Base-by-base conservation (phyloP, 768 basidiomycete genomes). In the Lentinus brumalis region DNA sequence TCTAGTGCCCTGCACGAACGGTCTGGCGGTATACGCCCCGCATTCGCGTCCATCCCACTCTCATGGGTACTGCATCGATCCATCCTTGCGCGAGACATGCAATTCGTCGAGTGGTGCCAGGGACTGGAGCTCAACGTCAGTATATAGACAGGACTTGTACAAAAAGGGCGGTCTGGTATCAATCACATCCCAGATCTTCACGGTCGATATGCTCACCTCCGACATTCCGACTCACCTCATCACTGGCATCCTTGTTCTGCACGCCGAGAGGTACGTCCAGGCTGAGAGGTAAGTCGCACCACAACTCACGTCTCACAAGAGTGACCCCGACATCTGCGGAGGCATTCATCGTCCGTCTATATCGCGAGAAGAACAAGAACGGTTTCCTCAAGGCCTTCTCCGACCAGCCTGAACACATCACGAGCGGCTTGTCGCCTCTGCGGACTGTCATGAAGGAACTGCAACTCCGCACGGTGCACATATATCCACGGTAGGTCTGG, bases 341-440 rank as follows among this genome's bases (percentile, higher is more conserved):
- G 71, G 93, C 95, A 0, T 99, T 98, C 76, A 92, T 98, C 40
- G 89, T 95, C 51, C 86, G 96, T 3, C 77, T 97, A 2, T 98
- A 89, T 71, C 85, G 96, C 44, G 89, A 97, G 74, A 86, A 89
- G 76, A 99, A 98, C 77, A 85, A 82, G 71, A 80, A 79, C 2
- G 96, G 96, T 1, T 99, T 98, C 73, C 78, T 98, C 65, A 98
- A 99, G 74, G 97, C 94, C 0, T 97, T 99, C 70, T 93, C 94
- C 2, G 97, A 98, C 73, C 91, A 98, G 68, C 95, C 96, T 4
- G 97, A 98, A 72, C 86, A 90, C 63, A 97, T 99, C 62, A 95
- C 91, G 0, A 92, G 86, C 63, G 96, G 96, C 1, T 75, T 98
- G 72, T 94, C 92, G 1, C 97, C 97, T 1, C 78, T 99, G 21